Evolutionary conservation across 257 asterid genomes (phyloP).

Genomic region (Capsicum chinense): DNA sequence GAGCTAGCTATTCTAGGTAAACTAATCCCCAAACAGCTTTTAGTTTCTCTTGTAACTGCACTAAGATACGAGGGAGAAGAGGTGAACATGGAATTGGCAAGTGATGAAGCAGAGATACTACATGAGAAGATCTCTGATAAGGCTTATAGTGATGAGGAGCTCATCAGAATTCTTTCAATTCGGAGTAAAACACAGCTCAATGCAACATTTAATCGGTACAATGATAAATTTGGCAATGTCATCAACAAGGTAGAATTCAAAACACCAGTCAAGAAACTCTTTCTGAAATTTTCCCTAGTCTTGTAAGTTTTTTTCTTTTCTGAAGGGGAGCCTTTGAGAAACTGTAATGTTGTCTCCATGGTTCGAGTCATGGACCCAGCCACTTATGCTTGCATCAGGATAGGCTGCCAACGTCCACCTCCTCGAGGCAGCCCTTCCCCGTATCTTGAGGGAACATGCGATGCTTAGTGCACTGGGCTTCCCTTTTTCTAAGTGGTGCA

Average conservation of each 20-base stretch:
- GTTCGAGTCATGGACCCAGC: background rate
- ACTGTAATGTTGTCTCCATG: background rate
- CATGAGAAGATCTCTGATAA: conserved; percentile 71
- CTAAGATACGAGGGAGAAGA: conserved; percentile 87
- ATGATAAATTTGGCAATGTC: conserved; percentile 69
- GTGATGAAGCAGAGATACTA: conserved; percentile 75
- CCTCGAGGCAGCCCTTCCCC: background rate
- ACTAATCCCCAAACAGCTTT: conserved; percentile 57
- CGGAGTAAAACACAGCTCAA: conserved; percentile 91
- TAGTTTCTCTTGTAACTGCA: conserved; percentile 87
- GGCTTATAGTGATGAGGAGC: conserved; percentile 71
- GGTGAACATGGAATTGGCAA: conserved; percentile 66
- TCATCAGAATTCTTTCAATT: conserved; percentile 70
- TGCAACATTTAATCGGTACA: conserved; percentile 82
- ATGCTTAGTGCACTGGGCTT: background rate
- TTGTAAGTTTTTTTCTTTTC: background rate
- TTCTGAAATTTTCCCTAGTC: background rate
- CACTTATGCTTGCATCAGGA: background rate
- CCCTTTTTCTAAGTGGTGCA: background rate
- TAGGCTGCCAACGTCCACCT: background rate
- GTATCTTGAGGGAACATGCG: background rate
- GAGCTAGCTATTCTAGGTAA: background rate
- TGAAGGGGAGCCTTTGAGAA: background rate
- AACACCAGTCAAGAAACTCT: background rate
- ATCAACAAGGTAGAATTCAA: conserved; percentile 63